phyloP scores from a whole-genome alignment of 2,329 filamentous ascomycete genomes.

The Diaporthe ampelina region DNA sequence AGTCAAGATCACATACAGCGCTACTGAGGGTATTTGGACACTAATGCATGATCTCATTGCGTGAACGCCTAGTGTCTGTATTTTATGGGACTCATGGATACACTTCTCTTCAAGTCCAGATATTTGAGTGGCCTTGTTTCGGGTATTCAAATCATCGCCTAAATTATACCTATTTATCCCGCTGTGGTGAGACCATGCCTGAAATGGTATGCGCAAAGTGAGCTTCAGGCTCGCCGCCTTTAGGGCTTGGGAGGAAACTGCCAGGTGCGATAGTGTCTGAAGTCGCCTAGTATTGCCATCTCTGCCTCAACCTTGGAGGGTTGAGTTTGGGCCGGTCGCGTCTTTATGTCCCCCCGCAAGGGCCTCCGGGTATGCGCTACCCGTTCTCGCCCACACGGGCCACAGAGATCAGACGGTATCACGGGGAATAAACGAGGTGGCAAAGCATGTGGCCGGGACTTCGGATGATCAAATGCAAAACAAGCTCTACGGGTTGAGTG shows the following conservation, averaged over 20 bases:
- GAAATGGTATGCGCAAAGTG: too few relatives aligned
- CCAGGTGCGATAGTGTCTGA: neutral
- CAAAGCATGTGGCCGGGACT: neutral
- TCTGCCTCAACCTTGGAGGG: neutral
- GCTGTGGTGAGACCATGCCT: too few relatives aligned
- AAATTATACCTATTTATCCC: too few relatives aligned
- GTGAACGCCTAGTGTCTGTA: neutral
- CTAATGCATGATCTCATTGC: neutral
- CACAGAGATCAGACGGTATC: constrained; percentile 9
- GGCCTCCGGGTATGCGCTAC: constrained; percentile 13
- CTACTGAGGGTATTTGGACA: neutral
- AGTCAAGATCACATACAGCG: neutral
- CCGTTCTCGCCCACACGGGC: constrained; percentile 3
- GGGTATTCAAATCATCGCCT: neutral
- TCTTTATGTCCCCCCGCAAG: neutral
- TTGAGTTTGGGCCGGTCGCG: neutral
- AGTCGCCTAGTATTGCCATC: neutral
- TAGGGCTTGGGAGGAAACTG: neutral
- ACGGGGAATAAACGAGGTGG: constrained; percentile 10
- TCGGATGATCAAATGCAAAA: neutral
- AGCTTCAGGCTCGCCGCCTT: too few relatives aligned
- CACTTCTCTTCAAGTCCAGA: neutral
- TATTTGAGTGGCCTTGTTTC: neutral
- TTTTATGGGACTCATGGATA: too few relatives aligned
- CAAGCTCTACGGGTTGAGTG: neutral